These are phyloP conservation scores for Kodamaea ohmeri DNA, from an alignment of 1,139 yeast genomes.

Conservation along the genomic window DNA sequence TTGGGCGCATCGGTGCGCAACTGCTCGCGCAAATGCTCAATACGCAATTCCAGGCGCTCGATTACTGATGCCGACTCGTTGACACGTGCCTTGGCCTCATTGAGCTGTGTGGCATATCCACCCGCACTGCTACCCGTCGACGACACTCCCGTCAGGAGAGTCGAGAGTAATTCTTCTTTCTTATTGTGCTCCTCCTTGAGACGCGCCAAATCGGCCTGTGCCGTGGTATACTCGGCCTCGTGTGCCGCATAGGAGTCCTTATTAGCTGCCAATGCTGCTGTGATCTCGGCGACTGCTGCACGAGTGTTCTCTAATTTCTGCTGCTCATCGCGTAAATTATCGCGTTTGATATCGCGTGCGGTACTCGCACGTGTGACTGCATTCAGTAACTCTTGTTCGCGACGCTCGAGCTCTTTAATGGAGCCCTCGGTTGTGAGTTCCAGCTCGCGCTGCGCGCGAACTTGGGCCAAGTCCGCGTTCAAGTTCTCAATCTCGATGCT, in stretches of 20 bases:
- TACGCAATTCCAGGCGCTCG: conserved; percentile 60
- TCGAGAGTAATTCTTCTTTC: conserved; percentile 78
- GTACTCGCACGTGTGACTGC: conserved; percentile 69
- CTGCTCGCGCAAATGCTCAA: conserved; percentile 56
- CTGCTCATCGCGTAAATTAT: conserved; percentile 53
- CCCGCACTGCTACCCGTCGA: conserved; percentile 75
- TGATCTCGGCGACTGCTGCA: conserved; percentile 18
- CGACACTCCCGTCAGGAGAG: conserved; percentile 87
- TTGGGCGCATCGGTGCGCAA: conserved; percentile 52
- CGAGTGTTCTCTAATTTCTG: conserved; percentile 17
- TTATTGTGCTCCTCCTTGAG: conserved; percentile 51
- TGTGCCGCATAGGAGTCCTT: conserved; percentile 25
- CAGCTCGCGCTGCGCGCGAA: conserved; percentile 53
- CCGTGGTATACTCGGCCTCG: conserved; percentile 38
- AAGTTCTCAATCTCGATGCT: conserved; percentile 57
- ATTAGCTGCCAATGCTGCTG: conserved; percentile 27
- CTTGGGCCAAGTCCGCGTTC: conserved; percentile 57
- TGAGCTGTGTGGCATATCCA: conserved; percentile 71
- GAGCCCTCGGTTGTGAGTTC: conserved; percentile 64
- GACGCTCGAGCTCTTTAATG: conserved; percentile 57
- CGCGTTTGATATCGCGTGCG: conserved; percentile 53
- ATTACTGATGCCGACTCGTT: conserved; percentile 55
- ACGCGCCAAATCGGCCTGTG: conserved; percentile 42
- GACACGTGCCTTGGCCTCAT: conserved; percentile 58
- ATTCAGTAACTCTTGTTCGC: conserved; percentile 60